Percentiles rank a stretch among this genome's conserved stretches.
Conservation (phyloP, 352 stramenopile genomes). For the Blastocystis sp. region DNA sequence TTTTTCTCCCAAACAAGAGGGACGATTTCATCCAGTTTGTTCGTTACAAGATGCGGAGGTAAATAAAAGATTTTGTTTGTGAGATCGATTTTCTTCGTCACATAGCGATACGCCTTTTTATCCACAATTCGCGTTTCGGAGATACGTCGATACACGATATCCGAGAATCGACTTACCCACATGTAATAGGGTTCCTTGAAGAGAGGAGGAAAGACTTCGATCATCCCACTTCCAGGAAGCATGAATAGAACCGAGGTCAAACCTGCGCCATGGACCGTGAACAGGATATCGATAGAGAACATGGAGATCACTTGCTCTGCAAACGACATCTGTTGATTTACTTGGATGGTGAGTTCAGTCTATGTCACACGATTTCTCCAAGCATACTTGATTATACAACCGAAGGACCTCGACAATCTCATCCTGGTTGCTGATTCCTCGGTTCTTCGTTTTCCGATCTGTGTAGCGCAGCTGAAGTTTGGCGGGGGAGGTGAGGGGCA, state of each 20-base stretch:
- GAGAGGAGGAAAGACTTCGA: constrained; percentile 35
- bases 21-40: neutral
- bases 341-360: constrained; percentile 26
- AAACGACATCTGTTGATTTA: constrained; percentile 54
- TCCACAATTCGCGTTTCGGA: neutral
- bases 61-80: constrained; percentile 58
- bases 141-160: constrained; percentile 17
- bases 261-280: constrained; percentile 24
- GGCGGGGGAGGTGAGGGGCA: neutral
- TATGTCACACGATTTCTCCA: neutral
- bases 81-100: neutral
- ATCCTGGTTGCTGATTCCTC: constrained; percentile 42
- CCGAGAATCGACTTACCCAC: neutral
- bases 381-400: neutral
- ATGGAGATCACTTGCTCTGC: constrained; percentile 48
- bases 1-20: constrained; percentile 30
- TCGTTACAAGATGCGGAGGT: neutral
- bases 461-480: constrained; percentile 16
- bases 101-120: neutral
- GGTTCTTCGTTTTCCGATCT: neutral
- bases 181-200: constrained; percentile 37
- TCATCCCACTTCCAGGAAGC: constrained; percentile 2
- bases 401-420: neutral
- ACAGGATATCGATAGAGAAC: constrained; percentile 35
- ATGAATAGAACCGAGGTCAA: constrained; percentile 34